Base-by-base conservation (phyloP, 164 flowering plant genomes). In the Annona cherimola region DNA sequence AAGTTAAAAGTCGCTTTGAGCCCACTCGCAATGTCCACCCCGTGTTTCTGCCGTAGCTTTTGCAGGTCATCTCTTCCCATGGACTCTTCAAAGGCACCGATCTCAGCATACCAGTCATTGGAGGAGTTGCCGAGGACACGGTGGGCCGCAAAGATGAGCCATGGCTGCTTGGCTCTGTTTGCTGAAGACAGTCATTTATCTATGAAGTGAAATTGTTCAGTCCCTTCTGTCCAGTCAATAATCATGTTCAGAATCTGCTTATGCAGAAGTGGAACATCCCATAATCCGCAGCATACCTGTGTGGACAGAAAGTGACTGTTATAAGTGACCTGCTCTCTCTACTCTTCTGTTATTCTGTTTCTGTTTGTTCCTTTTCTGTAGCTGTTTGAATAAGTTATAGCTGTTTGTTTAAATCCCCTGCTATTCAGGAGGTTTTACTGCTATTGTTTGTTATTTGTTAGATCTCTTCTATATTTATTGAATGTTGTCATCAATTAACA, bases 241-340 rank as follows among this genome's bases (percentile, higher is more conserved):
- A 26, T 26, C 55, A 74, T 88, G 91, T 74, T 93, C 96, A 20
- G 74, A 80, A 78, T 93, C 96, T 2, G 93, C 96, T 26, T 83
- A 93, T 78, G 73, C 98, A 93, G 77, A 93, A 90, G 62, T 57
- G 93, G 70, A 93, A 93, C 96, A 93, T 89, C 20, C 96, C 98
- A 72, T 87, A 93, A 67, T 93, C 93, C 0, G 89, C 83, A 3
- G 89, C 77, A 71, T 93, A 90, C 95, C 97, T 92, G 81, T 4
- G 9, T 4, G 61, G 50, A 4, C 63, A 20, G 41, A 54, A 50
- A 50, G 14, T 50, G 55, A 50, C 35, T 26, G n/a, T n/a, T n/a
- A n/a, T n/a, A n/a, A n/a, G n/a, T n/a, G n/a, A n/a, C n/a, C n/a
- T n/a, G n/a, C n/a, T n/a, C n/a, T n/a, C n/a, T n/a, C n/a, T n/a